Conservation (phyloP, 1,284 basidiomycete species). For the Trichosporon asahii region DNA sequence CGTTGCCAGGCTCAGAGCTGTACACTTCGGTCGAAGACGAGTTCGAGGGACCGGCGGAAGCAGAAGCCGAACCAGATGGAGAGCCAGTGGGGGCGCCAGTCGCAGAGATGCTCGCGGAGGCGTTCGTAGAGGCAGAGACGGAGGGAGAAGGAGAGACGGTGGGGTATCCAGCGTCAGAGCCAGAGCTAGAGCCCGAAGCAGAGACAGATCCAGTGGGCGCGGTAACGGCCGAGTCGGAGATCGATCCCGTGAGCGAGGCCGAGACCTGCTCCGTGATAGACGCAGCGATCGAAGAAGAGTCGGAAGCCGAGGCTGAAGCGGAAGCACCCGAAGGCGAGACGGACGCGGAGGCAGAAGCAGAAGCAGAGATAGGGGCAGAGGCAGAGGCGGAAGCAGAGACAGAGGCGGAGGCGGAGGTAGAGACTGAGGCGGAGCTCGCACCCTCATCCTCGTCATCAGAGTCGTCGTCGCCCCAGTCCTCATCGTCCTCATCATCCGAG, state of each 20-base stretch:
- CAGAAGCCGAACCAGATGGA: background rate
- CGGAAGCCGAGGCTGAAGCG: background rate
- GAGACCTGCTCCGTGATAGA: background rate
- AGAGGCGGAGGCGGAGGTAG: background rate
- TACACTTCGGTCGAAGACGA: background rate
- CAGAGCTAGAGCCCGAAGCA: background rate
- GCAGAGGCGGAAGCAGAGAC: background rate
- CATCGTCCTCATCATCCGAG: background rate
- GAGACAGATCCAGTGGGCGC: background rate
- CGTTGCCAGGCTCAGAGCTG: background rate
- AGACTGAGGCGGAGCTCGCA: background rate
- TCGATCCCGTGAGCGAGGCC: background rate
- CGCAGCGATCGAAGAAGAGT: background rate
- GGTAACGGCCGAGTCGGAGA: background rate
- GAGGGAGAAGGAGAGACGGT: background rate
- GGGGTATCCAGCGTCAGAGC: background rate
- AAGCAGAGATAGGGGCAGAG: background rate
- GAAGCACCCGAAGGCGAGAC: background rate
- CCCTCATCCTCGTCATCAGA: background rate
- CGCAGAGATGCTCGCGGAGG: background rate
- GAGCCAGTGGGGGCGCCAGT: background rate
- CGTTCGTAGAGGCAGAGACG: background rate
- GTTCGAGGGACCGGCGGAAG: background rate
- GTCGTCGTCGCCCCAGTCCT: background rate
- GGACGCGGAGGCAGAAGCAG: background rate